Base-by-base conservation (phyloP, 2,329 filamentous ascomycete genomes). In the Tolypocladium pustulatum region DNA sequence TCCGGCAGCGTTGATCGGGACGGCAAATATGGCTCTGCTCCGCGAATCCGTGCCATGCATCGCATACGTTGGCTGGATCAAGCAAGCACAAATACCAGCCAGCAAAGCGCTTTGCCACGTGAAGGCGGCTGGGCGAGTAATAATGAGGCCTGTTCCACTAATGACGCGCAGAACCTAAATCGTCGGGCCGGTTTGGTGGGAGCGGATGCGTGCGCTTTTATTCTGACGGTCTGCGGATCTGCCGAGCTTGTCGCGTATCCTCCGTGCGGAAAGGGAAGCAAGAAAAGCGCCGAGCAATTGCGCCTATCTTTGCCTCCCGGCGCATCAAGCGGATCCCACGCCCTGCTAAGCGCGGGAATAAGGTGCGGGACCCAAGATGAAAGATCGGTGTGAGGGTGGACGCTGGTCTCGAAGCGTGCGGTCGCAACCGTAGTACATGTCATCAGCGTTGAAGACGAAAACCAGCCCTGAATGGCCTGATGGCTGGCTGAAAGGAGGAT, bases 201-300 rank as follows among this genome's bases (percentile, higher is more conserved):
- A 30, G 46, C 46, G 46, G 20, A 49, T 1, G 25, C 25, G 20
- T 9, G 49, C 25, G 49, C 49, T 52, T 52, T 34, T 52, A 34
- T n/a, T 30, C 3, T 20, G 43, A 25, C 15, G 27, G 43, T 7
- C 15, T 8, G 46, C 13, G 46, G 46, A 15, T 25, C 46, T 51
- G 13, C 22, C 43, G 22, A 49, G 43, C 43, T 17, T 5, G 3
- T 10, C 46, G 25, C 15, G 27, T 32, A 32, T 8, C 17, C 17
- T 8, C 17, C 17, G 15, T n/a, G 49, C 17, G 27, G 27, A 34
- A 5, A n/a, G 27, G 52, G 20, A 22, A 17, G 52, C 46, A 52
- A 9, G 7, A 51, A 4, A 32, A 61, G 65, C 15, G 66, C 67
- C 55, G 61, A 62, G 57, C 58, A 58, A 55, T 55, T 58, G 34